These are phyloP conservation scores for Alternaria sp. DNA, from an alignment of 2,329 filamentous ascomycete genomes.

Conservation along the genomic window DNA sequence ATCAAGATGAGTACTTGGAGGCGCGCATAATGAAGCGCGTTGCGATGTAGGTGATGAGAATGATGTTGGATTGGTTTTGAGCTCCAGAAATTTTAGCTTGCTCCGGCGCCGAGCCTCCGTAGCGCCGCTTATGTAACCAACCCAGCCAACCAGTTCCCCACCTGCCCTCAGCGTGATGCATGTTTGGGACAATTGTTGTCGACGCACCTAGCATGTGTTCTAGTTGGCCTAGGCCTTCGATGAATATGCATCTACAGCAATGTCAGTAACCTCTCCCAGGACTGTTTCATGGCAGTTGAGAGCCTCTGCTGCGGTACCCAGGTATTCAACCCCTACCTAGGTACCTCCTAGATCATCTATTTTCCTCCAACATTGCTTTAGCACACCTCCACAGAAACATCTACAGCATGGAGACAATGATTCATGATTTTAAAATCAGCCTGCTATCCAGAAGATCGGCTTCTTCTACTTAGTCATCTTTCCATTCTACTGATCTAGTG, in stretches of 20 bases:
- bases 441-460: background rate
- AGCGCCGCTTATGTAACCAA: slow-evolving; percentile 28
- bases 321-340: background rate
- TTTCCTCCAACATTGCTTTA: background rate
- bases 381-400: background rate
- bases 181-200: background rate
- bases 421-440: background rate
- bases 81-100: slow-evolving; percentile 39
- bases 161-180: background rate
- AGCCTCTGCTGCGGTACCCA: background rate
- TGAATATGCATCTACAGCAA: background rate
- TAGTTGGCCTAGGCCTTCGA: background rate
- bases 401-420: background rate
- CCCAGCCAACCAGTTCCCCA: background rate
- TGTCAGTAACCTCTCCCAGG: background rate
- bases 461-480: background rate
- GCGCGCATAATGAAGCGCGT: slow-evolving; percentile 28
- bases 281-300: background rate
- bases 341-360: background rate
- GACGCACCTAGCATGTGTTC: background rate
- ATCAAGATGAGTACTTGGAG: slow-evolving; percentile 15
- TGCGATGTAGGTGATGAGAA: slow-evolving; percentile 21
- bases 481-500: background rate
- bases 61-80: slow-evolving; percentile 20
- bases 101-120: slow-evolving; percentile 29